These are phyloP conservation scores for Parietichytrium sp. DNA, from an alignment of 108 stramenopile species.

Conservation along the genomic window DNA sequence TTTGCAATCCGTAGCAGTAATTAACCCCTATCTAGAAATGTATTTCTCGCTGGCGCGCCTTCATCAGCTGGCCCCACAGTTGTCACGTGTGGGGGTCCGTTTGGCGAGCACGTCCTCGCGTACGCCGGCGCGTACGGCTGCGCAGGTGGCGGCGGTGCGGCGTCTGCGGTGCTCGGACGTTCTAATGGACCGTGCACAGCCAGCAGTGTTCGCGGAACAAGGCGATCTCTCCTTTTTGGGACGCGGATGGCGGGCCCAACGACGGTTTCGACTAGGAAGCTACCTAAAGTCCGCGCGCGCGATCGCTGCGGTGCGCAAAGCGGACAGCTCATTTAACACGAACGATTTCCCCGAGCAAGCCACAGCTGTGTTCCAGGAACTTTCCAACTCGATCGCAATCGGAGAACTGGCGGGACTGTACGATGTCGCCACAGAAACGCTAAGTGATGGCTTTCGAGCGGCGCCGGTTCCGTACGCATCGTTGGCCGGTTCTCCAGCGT, in stretches of 20 bases:
- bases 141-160: neutral
- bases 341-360: neutral
- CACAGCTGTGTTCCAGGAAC: constrained; percentile 1
- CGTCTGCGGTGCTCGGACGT: neutral
- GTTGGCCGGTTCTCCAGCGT: neutral
- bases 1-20: too few species aligned
- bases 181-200: constrained; percentile 28
- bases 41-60: too few species aligned
- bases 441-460: neutral
- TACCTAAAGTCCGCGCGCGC: constrained; percentile 3
- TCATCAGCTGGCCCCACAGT: too few species aligned
- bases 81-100: too few species aligned
- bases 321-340: neutral
- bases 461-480: neutral
- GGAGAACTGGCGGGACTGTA: neutral
- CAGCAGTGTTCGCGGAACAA: neutral
- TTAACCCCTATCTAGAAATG: too few species aligned
- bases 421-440: constrained; percentile 7
- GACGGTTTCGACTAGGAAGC: constrained; percentile 4
- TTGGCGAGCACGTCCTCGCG: too few species aligned
- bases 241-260: neutral
- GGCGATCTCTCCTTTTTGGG: neutral
- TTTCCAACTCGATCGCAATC: neutral
- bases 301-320: neutral
- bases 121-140: too few species aligned